These are phyloP conservation scores for Auricularia auricula-judae DNA, from an alignment of 768 basidiomycete species.

Conservation along the genomic window DNA sequence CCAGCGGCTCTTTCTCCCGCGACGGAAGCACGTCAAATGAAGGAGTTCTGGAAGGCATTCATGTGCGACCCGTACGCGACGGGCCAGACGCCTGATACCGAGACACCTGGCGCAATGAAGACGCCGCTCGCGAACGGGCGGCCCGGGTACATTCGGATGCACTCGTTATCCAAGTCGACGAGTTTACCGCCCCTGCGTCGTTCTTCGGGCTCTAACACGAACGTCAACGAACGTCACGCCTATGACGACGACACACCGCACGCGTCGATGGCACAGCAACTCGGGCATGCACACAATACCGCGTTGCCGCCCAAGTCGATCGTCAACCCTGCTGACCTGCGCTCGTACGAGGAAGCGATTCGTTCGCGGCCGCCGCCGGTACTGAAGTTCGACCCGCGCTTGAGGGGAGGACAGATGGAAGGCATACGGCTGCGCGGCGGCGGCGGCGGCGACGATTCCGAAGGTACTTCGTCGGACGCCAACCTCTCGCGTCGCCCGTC, in stretches of 20 bases:
- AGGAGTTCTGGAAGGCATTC: conserved; percentile 5
- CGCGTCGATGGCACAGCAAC: neutral
- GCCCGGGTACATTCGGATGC: neutral
- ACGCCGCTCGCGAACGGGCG: neutral
- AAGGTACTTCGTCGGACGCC: neutral
- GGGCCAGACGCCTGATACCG: neutral
- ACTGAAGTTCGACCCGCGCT: neutral
- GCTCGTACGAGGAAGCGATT: neutral
- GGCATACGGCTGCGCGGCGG: neutral
- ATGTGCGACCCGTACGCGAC: conserved; percentile 4
- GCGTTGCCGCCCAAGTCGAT: neutral
- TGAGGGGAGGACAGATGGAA: neutral
- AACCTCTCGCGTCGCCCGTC: neutral
- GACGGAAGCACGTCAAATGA: conserved; percentile 2
- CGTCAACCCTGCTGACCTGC: neutral
- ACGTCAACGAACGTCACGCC: neutral
- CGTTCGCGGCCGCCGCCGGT: neutral
- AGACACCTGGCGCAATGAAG: conserved; percentile 2
- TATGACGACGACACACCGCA: neutral
- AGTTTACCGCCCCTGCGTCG: neutral
- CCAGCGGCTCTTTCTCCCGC: neutral
- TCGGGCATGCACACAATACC: neutral
- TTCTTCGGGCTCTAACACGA: neutral
- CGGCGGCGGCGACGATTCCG: neutral
- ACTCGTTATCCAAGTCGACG: neutral